phyloP scores from a whole-genome alignment of 768 basidiomycete genomes.

The Kwoniella sp. region DNA sequence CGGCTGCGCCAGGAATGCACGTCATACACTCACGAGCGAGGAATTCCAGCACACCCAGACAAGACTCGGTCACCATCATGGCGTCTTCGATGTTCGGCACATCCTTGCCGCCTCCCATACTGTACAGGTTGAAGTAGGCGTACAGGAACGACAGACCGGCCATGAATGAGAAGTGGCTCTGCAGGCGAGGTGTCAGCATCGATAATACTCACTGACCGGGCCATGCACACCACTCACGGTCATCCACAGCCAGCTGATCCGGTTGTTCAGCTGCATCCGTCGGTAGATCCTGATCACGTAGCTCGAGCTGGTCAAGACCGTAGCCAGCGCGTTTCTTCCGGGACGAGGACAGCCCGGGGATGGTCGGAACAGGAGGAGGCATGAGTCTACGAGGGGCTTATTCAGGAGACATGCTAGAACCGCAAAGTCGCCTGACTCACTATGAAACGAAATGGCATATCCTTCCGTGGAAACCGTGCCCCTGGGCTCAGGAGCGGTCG shows the following conservation, averaged over 20 bases:
- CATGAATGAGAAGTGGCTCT: conserved; percentile 50
- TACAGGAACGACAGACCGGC: conserved; percentile 51
- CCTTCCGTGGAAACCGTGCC: conserved; percentile 48
- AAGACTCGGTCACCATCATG: conserved; percentile 49
- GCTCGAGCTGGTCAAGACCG: conserved; percentile 50
- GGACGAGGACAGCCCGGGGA: conserved; percentile 50
- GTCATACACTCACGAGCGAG: conserved; percentile 43
- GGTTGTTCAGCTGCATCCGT: conserved; percentile 49
- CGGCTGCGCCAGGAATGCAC: no score
- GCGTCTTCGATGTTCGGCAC: conserved; percentile 47
- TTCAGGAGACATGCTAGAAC: no score
- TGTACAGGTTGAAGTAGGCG: conserved; percentile 50
- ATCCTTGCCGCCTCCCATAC: conserved; percentile 45
- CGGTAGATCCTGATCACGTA: conserved; percentile 51
- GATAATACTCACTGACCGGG: neutral
- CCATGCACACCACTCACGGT: conserved; percentile 31
- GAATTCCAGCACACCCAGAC: conserved; percentile 46
- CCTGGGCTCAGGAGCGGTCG: conserved; percentile 47
- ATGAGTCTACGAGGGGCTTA: conserved; percentile 37
- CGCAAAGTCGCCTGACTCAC: conserved; percentile 31
- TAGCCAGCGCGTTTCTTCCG: conserved; percentile 44
- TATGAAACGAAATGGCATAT: conserved; percentile 51
- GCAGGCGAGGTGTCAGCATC: conserved; percentile 1
- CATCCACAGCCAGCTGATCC: conserved; percentile 51
- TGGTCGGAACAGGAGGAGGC: conserved; percentile 50